Base-by-base conservation (phyloP, 805 yeast species). In the Teunomyces cretensis region DNA sequence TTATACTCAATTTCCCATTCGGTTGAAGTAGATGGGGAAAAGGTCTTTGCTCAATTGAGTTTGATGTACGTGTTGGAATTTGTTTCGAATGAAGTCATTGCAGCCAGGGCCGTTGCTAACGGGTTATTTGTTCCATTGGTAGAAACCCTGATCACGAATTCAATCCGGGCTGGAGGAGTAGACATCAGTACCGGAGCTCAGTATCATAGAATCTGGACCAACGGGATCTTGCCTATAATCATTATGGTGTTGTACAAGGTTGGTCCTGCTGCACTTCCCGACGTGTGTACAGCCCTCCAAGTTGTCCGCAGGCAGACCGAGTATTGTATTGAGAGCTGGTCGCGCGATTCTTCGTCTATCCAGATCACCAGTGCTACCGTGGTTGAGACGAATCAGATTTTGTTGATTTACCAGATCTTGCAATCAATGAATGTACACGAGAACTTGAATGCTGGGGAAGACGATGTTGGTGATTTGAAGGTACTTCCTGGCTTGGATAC, bases 171-270 rank as follows among this genome's bases (percentile, higher is more conserved):
- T 4, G 96, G 96, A 0, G 76, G 76, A 6, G 64, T 88, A 2
- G 68, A 73, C 11, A 76, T 86, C 2, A 73, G 72, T 31, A 56
- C 65, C 0, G 62, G 79, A 3, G 76, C 87, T 0, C 76, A 78
- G 39, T 64, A 86, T 47, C 92, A 90, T 60, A 75, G 78, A 42
- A 69, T 87, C n/a, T 91, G 97, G 97, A 77, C 81, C n/a, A 81
- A 84, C 55, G 96, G 96, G 1, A 65, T 91, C 13, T 68, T 91
- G 26, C 83, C 94, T 0, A 78, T 88, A 4, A 67, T 86, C 15
- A 65, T 88, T 41, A 68, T 79, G 1, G 63, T 88, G 12, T 58
- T 88, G 32, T 73, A 82, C 22, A 77, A 75, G 40, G 79, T 89
- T 47, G 92, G 92, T 0, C 75, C 75, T 1, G 72, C 79, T 35